Evolutionary conservation across 768 basidiomycete genomes (phyloP).

Genomic region (Hysterangium stoloniferum): DNA sequence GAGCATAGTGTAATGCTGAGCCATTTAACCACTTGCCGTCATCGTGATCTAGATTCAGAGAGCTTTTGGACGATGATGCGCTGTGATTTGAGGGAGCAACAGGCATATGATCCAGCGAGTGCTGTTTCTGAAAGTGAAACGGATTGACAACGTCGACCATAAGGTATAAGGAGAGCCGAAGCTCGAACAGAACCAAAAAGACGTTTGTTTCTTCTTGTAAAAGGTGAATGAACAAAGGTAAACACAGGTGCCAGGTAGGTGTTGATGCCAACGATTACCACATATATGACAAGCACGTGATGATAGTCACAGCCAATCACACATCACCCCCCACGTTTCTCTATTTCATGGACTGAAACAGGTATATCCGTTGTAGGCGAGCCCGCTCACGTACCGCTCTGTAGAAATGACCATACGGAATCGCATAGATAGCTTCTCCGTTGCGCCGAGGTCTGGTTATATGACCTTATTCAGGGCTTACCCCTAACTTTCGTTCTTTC

Average conservation of each 20-base stretch:
- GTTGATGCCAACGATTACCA: background rate
- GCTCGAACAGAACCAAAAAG: background rate
- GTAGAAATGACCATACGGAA: no score
- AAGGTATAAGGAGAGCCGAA: conserved; percentile 5
- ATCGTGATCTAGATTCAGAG: conserved; percentile 54
- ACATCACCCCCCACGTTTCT: no score
- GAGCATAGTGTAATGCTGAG: background rate
- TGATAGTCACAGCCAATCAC: no score
- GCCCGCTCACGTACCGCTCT: no score
- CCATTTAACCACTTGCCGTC: conserved; percentile 31
- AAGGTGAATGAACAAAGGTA: background rate
- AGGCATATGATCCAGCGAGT: conserved; percentile 7
- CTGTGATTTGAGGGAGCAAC: conserved; percentile 6
- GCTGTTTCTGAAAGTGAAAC: conserved; percentile 3
- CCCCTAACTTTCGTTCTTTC: background rate
- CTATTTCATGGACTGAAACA: no score
- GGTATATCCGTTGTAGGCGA: no score
- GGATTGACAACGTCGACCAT: conserved; percentile 12
- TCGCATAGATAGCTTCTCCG: no score
- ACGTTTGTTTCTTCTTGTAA: background rate
- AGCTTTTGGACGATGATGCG: conserved; percentile 48
- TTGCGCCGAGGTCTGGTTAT: no score
- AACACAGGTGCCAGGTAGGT: background rate
- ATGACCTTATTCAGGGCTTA: no score
- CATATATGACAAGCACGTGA: no score